These are phyloP conservation scores for Eucalyptus pumila DNA, from an alignment of 345 rosid genomes.

Conservation along the genomic window DNA sequence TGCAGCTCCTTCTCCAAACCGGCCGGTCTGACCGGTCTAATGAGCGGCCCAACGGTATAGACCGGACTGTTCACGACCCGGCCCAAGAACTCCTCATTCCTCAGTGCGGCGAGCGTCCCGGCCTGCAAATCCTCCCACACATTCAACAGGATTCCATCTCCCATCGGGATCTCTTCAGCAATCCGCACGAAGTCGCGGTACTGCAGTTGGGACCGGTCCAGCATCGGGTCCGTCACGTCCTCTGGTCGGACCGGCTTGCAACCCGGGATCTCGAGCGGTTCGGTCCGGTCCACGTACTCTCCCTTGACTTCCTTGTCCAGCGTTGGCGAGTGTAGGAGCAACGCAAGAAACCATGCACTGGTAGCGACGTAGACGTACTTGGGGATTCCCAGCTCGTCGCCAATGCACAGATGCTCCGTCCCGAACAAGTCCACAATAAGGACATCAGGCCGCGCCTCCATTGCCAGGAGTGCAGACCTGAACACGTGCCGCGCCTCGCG, in stretches of 20 bases:
- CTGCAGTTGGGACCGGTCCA: conserved; percentile 7
- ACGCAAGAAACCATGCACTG: conserved; percentile 45
- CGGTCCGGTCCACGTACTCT: conserved; percentile 11
- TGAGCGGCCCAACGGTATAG: conserved; percentile 37
- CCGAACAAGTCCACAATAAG: conserved; percentile 44
- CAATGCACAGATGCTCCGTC: conserved; percentile 15
- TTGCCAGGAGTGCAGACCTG: conserved; percentile 9
- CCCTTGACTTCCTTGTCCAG: conserved; percentile 23
- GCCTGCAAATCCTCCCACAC: conserved; percentile 49
- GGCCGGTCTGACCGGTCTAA: not conserved
- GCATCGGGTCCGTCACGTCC: conserved; percentile 25
- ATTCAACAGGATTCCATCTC: conserved; percentile 48
- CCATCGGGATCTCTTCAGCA: conserved; percentile 3
- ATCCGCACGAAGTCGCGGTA: not conserved
- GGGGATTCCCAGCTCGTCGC: conserved; percentile 19
- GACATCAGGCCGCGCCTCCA: conserved; percentile 21
- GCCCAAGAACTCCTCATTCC: conserved; percentile 1
- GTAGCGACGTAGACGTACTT: conserved; percentile 19
- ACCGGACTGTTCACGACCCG: conserved; percentile 10
- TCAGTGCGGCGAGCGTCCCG: conserved; percentile 19
- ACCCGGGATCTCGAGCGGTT: conserved; percentile 36
- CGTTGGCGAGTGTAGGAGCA: not conserved
- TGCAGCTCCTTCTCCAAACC: not conserved
- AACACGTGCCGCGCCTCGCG: conserved; percentile 1
- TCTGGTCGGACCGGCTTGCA: conserved; percentile 31